Evolutionary conservation across 2,329 filamentous ascomycete genomes (phyloP).

Genomic region (Massarina eburnea): DNA sequence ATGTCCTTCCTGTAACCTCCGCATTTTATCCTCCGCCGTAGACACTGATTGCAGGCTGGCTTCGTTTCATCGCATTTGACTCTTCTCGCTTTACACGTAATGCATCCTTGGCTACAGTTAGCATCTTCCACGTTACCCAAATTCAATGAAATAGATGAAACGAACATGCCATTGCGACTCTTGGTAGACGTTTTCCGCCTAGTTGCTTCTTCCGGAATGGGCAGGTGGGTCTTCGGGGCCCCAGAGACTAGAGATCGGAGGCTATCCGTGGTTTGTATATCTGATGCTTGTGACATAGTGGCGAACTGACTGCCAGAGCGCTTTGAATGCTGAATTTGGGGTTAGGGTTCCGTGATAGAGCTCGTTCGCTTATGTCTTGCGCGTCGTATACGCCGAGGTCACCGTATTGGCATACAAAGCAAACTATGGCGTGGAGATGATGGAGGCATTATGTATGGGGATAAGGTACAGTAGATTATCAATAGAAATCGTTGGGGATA

Average conservation of each 20-base stretch:
- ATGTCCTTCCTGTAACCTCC: slow-evolving; percentile 73
- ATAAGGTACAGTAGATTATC: too few species aligned
- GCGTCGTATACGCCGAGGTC: too few species aligned
- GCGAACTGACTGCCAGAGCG: too few species aligned
- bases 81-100: slow-evolving; percentile 71
- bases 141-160: slow-evolving; percentile 7
- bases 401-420: too few species aligned
- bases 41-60: slow-evolving; percentile 65
- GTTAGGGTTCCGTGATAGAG: too few species aligned
- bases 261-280: background rate
- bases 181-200: slow-evolving; percentile 51
- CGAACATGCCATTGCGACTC: slow-evolving; percentile 66
- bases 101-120: slow-evolving; percentile 56
- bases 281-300: background rate
- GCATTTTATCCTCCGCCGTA: slow-evolving; percentile 64
- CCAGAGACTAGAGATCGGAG: background rate
- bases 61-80: slow-evolving; percentile 74
- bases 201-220: slow-evolving; percentile 2
- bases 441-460: too few species aligned
- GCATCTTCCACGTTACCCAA: background rate
- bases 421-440: too few species aligned
- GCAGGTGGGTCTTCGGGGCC: background rate
- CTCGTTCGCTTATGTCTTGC: too few species aligned
- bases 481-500: too few species aligned
- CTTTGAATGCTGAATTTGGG: background rate